Evolutionary conservation across 129 eudicot genomes (phyloP).

Genomic region (Helianthus tuberosus): DNA sequence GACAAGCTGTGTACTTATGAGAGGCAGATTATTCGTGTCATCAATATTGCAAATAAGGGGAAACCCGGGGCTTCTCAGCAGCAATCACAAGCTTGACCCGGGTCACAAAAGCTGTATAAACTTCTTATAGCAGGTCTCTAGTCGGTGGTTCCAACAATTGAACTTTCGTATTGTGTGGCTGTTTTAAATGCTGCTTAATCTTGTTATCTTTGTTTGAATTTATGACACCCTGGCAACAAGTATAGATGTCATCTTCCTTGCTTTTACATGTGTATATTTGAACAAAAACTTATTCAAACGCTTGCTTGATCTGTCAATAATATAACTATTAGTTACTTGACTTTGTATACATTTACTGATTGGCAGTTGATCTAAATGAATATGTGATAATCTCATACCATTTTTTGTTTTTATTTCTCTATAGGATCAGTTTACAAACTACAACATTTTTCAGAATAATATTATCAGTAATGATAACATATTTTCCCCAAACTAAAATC

Average conservation of each 20-base stretch:
- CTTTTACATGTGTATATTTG: too few species aligned
- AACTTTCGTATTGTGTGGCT: conserved; percentile 11
- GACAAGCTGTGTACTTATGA: conserved; percentile 10
- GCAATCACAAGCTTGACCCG: conserved; percentile 24
- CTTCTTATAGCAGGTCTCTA: conserved; percentile 62
- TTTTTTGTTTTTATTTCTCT: too few species aligned
- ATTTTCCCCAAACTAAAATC: too few species aligned
- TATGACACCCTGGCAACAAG: not conserved
- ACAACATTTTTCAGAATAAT: too few species aligned
- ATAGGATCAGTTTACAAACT: too few species aligned
- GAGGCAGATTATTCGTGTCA: not conserved
- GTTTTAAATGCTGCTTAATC: too few species aligned
- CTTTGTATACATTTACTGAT: not conserved
- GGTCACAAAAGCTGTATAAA: conserved; percentile 18
- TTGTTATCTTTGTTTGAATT: too few species aligned
- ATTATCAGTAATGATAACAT: too few species aligned
- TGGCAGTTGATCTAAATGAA: too few species aligned
- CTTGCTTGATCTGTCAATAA: conserved; percentile 13
- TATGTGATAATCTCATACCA: too few species aligned
- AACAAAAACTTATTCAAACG: not conserved
- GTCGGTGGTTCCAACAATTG: conserved; percentile 62
- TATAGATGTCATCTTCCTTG: not conserved
- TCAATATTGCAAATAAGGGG: not conserved
- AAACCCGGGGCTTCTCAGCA: not conserved
- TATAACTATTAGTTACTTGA: too few species aligned